phyloP scores from a whole-genome alignment of 139 green algal genomes.

The Desmodesmus armatus region DNA sequence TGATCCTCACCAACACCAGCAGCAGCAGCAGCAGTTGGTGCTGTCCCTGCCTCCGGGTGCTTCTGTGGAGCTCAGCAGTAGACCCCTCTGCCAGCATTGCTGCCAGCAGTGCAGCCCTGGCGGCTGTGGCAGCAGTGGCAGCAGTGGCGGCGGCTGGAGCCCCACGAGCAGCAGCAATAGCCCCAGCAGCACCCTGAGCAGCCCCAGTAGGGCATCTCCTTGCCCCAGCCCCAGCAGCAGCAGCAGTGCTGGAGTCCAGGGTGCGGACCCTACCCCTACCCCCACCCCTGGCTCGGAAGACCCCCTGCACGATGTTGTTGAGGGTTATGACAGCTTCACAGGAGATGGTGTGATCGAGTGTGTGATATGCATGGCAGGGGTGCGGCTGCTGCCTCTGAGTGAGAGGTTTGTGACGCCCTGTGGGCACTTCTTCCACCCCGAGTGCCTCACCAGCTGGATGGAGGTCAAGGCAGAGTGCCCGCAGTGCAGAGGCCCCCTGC shows the following conservation, averaged over 20 bases:
- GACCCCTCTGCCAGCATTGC: too few species aligned
- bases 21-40: slow-evolving; percentile 7
- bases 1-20: neutral
- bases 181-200: slow-evolving; percentile 3
- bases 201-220: neutral
- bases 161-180: neutral
- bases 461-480: slow-evolving; percentile 92
- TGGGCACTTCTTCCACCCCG: slow-evolving; percentile 88
- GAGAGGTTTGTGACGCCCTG: slow-evolving; percentile 87
- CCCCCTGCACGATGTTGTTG: slow-evolving; percentile 46
- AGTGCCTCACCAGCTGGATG: slow-evolving; percentile 90
- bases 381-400: slow-evolving; percentile 58
- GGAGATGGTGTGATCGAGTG: slow-evolving; percentile 74
- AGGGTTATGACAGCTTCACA: slow-evolving; percentile 24
- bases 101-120: neutral
- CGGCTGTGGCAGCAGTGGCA: neutral
- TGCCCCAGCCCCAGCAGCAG: neutral
- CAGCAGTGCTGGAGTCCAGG: neutral
- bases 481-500: slow-evolving; percentile 81
- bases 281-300: neutral
- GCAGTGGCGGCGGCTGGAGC: neutral
- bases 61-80: too few species aligned
- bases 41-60: too few species aligned
- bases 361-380: slow-evolving; percentile 91
- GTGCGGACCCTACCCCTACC: too few species aligned